Conservation (phyloP, 805 yeast species). For the Lipomyces orientalis region DNA sequence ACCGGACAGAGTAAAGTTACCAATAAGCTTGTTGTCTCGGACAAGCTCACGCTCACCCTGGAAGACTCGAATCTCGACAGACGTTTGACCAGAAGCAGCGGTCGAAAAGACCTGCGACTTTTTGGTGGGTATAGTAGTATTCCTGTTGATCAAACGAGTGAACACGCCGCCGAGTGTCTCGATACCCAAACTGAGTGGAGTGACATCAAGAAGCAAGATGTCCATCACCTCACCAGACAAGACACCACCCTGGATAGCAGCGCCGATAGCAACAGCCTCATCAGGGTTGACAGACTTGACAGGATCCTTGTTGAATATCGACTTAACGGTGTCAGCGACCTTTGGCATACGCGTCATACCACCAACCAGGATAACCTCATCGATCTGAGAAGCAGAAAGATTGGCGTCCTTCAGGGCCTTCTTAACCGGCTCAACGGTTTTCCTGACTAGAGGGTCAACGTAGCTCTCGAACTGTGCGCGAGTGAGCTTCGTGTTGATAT, state of each 20-base stretch:
- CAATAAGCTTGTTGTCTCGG: conserved; percentile 95
- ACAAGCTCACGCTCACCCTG: conserved; percentile 99
- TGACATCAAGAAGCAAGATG: conserved; percentile 85
- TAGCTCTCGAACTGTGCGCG: conserved; percentile 71
- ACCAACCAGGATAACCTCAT: conserved; percentile 85
- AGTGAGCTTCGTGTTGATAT: conserved; percentile 70
- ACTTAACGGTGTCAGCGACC: conserved; percentile 76
- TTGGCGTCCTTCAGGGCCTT: conserved; percentile 84
- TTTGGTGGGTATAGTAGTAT: conserved; percentile 96
- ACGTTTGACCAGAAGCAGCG: conserved; percentile 95
- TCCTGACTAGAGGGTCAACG: conserved; percentile 72
- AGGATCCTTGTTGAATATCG: conserved; percentile 80
- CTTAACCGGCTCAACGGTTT: conserved; percentile 76
- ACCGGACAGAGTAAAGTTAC: conserved; percentile 94
- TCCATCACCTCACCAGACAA: conserved; percentile 94
- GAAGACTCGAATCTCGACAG: conserved; percentile 97
- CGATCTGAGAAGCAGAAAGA: conserved; percentile 65
- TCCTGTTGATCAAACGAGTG: conserved; percentile 87
- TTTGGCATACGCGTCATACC: conserved; percentile 95
- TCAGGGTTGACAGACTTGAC: conserved; percentile 94
- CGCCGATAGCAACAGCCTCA: conserved; percentile 95
- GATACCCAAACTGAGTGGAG: conserved; percentile 91
- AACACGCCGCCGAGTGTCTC: conserved; percentile 98
- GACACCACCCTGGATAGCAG: conserved; percentile 97
- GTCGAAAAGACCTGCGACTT: conserved; percentile 96